phyloP scores from a whole-genome alignment of 768 basidiomycete species.

The Pleurotus giganteus region DNA sequence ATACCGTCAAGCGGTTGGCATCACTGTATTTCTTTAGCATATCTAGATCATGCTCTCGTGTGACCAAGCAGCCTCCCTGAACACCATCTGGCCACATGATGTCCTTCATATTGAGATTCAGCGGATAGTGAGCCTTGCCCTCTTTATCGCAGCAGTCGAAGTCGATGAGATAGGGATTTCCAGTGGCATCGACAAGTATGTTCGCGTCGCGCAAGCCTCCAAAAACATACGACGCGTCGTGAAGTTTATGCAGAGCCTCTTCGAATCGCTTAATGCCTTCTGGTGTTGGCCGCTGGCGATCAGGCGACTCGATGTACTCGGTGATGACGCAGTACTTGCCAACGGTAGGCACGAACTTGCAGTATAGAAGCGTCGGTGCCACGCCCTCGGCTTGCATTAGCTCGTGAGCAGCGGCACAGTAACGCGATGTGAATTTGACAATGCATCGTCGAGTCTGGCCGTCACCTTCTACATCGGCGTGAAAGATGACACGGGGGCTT shows the following conservation, averaged over 20 bases:
- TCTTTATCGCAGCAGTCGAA: constrained; percentile 1
- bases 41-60: neutral
- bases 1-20: too few species aligned
- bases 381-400: neutral
- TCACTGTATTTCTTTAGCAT: neutral
- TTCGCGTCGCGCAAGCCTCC: constrained; percentile 4
- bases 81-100: neutral
- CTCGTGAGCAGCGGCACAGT: neutral
- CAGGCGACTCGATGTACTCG: neutral
- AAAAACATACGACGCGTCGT: neutral
- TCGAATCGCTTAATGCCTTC: neutral
- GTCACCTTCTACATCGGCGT: neutral
- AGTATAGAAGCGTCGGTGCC: constrained; percentile 4
- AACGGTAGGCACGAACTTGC: neutral
- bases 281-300: neutral
- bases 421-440: constrained; percentile 3
- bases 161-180: neutral
- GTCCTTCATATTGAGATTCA: neutral
- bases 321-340: constrained; percentile 1
- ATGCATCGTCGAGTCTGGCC: neutral
- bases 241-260: neutral
- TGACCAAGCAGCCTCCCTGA: neutral
- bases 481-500: neutral
- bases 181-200: neutral
- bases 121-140: neutral